These are phyloP conservation scores for Phoenix roebelenii DNA, from an alignment of 176 grass and related monocot species.

Conservation along the genomic window DNA sequence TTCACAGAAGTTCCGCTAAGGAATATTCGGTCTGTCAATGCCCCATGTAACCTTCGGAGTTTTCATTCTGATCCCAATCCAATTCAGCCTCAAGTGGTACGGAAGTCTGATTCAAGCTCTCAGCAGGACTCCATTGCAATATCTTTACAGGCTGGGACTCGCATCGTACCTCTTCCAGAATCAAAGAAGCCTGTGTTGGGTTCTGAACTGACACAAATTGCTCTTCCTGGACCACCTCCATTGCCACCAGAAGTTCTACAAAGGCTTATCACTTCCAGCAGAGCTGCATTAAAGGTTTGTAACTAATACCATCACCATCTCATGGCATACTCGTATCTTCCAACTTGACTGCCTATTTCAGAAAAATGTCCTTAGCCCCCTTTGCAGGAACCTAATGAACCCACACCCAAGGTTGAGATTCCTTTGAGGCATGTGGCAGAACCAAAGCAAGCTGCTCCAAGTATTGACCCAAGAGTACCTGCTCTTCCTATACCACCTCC, in stretches of 20 bases:
- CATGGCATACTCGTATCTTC: too few relatives aligned
- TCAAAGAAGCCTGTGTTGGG: not conserved
- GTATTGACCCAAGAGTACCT: not conserved
- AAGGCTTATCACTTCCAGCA: not conserved
- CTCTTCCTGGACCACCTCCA: slow-evolving; percentile 8
- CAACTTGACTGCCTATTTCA: too few relatives aligned
- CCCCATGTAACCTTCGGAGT: too few relatives aligned
- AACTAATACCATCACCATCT: too few relatives aligned
- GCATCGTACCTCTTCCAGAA: not conserved
- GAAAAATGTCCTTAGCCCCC: not conserved
- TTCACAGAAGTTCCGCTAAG: too few relatives aligned
- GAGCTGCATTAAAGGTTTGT: not conserved
- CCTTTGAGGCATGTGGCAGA: not conserved
- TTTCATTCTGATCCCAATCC: too few relatives aligned
- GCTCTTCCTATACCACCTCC: not conserved
- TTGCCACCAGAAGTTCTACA: slow-evolving; percentile 13
- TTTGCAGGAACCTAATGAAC: slow-evolving; percentile 10
- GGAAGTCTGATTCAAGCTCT: too few relatives aligned
- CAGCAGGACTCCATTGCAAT: too few relatives aligned
- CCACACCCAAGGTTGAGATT: not conserved
- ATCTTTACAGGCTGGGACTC: too few relatives aligned
- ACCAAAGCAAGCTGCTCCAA: not conserved
- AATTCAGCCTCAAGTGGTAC: too few relatives aligned
- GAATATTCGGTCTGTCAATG: too few relatives aligned
- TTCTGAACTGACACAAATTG: not conserved